Conservation (phyloP, 2,329 filamentous ascomycete species). For the Phyllosticta citribraziliensis region DNA sequence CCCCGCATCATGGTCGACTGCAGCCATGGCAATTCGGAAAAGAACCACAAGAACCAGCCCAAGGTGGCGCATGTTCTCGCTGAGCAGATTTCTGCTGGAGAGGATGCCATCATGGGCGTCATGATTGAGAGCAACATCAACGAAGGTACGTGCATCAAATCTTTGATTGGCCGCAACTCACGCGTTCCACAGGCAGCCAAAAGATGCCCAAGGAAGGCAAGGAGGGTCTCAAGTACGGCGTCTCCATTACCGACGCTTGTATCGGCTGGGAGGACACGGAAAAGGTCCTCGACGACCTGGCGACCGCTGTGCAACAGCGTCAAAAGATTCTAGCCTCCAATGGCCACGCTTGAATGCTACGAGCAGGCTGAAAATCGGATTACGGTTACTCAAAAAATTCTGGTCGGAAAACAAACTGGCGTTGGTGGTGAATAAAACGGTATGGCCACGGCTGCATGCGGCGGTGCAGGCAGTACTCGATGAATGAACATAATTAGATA, state of each 20-base stretch:
- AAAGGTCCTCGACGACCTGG: constrained; percentile 64
- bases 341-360: constrained; percentile 17
- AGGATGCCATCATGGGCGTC: constrained; percentile 84
- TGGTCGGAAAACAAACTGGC: background rate
- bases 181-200: constrained; percentile 54
- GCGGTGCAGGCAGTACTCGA: background rate
- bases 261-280: constrained; percentile 91
- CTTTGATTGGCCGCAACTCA: background rate
- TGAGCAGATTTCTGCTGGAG: constrained; percentile 75
- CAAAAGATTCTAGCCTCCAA: constrained; percentile 40
- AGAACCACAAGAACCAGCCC: constrained; percentile 96
- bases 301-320: constrained; percentile 67
- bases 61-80: constrained; percentile 77
- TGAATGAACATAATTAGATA: background rate
- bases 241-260: constrained; percentile 96
- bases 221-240: constrained; percentile 77
- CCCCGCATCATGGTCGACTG: constrained; percentile 93
- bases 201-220: constrained; percentile 86
- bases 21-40: constrained; percentile 90
- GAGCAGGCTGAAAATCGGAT: background rate
- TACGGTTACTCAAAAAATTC: background rate
- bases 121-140: constrained; percentile 99
- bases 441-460: background rate
- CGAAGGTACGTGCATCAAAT: constrained; percentile 57
- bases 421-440: background rate